phyloP scores from a whole-genome alignment of 768 basidiomycete species.

The Kwoniella shandongensis region DNA sequence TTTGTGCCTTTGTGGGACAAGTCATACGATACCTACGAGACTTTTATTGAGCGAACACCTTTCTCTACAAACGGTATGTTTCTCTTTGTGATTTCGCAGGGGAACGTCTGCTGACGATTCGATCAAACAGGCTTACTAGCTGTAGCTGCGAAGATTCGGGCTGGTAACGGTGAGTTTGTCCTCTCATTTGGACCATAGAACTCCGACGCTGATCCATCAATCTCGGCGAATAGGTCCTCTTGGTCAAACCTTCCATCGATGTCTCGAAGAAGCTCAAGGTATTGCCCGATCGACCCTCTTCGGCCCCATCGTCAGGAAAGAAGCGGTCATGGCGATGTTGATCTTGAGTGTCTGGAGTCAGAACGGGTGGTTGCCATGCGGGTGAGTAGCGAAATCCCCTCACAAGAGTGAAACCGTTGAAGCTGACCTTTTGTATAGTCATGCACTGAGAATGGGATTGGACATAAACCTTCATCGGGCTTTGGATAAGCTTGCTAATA shows the following conservation, averaged over 20 bases:
- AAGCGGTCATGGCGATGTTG: constrained; percentile 88
- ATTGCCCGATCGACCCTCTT: constrained; percentile 92
- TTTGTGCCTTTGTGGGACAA: constrained; percentile 96
- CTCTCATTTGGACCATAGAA: too few species aligned
- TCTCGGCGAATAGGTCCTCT: constrained; percentile 58
- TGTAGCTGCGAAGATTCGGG: constrained; percentile 86
- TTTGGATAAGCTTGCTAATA: constrained; percentile 83
- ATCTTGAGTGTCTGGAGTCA: constrained; percentile 90
- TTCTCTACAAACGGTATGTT: constrained; percentile 82
- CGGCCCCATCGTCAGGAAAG: constrained; percentile 88
- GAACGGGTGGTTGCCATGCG: constrained; percentile 91
- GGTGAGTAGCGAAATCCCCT: constrained; percentile 55
- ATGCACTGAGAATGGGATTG: constrained; percentile 93
- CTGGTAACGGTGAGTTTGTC: constrained; percentile 65
- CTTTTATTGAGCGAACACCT: constrained; percentile 84
- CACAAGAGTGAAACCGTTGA: too few species aligned
- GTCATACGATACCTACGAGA: constrained; percentile 87
- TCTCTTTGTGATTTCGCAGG: too few species aligned
- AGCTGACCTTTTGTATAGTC: constrained; percentile 49
- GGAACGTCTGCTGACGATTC: background rate
- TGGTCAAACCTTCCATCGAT: constrained; percentile 80
- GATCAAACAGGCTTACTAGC: constrained; percentile 63
- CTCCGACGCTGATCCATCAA: background rate
- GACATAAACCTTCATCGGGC: constrained; percentile 92
- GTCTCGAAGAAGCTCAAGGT: constrained; percentile 90